These are phyloP conservation scores for Rhytidiadelphus loreus DNA, from an alignment of 225 moss, liverwort and hornwort genomes.

Conservation along the genomic window DNA sequence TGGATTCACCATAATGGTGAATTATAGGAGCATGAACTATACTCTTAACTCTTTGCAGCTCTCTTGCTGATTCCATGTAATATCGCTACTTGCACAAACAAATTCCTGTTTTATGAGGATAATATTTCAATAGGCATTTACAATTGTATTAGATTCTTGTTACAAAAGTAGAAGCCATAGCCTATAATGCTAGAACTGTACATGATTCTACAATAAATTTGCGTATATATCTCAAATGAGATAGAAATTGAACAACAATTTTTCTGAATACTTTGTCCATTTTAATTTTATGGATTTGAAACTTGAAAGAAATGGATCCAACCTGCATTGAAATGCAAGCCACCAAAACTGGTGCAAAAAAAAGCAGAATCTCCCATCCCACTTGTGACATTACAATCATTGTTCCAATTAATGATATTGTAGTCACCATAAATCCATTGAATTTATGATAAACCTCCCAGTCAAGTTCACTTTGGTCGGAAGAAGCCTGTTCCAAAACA, in stretches of 20 bases:
- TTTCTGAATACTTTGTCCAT: background rate
- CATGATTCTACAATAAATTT: background rate
- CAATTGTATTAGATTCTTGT: background rate
- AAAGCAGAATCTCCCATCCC: constrained; percentile 42
- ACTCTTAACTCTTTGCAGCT: constrained; percentile 45
- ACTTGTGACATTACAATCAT: constrained; percentile 60
- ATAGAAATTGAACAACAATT: background rate
- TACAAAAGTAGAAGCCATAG: background rate
- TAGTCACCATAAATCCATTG: constrained; percentile 40
- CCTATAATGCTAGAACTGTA: background rate
- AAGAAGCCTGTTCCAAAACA: constrained; percentile 21
- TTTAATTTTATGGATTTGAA: background rate
- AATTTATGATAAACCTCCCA: constrained; percentile 56
- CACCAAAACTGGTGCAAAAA: constrained; percentile 41
- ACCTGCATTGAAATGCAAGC: constrained; percentile 61
- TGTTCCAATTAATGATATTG: constrained; percentile 41
- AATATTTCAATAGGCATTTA: background rate
- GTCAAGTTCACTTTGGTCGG: constrained; percentile 50
- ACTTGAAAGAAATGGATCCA: background rate
- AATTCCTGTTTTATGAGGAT: constrained; percentile 16
- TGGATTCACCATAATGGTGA: constrained; percentile 53
- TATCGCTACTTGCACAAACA: constrained; percentile 50
- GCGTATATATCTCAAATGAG: background rate
- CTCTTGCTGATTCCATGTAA: constrained; percentile 60
- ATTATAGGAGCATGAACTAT: constrained; percentile 53